phyloP scores from a whole-genome alignment of 768 basidiomycete species.

The Inosperma sp. region DNA sequence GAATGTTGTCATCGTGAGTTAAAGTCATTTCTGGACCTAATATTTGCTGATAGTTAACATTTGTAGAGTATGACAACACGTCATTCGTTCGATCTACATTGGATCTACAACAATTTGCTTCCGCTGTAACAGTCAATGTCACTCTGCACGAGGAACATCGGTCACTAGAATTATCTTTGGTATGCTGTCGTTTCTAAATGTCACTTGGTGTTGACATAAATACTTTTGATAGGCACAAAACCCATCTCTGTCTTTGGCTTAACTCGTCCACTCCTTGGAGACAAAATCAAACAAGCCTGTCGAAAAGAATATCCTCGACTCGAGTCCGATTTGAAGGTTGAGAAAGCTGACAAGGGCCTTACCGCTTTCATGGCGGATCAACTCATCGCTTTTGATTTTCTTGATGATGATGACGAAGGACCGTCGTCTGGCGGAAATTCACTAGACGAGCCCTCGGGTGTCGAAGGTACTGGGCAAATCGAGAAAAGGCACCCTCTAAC shows the following conservation, averaged over 20 bases:
- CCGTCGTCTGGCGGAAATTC: too few species aligned
- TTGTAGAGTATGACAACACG: too few species aligned
- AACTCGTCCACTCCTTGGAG: neutral
- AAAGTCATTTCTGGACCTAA: neutral
- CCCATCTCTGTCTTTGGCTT: constrained; percentile 9
- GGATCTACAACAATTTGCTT: too few species aligned
- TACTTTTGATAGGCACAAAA: neutral
- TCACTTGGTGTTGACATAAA: neutral
- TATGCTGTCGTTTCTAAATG: neutral
- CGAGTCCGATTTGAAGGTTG: neutral
- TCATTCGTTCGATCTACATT: too few species aligned
- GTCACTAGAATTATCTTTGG: constrained; percentile 18
- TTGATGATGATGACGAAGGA: too few species aligned
- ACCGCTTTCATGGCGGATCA: constrained; percentile 6
- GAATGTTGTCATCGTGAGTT: constrained; percentile 9
- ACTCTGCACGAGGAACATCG: constrained; percentile 17
- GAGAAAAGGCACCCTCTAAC: too few species aligned
- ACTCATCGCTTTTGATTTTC: constrained; percentile 7
- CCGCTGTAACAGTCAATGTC: too few species aligned
- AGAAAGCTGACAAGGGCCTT: neutral
- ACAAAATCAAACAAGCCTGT: constrained; percentile 1
- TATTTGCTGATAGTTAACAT: neutral
- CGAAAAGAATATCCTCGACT: constrained; percentile 7
- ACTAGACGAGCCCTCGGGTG: too few species aligned
- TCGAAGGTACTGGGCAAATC: too few species aligned